phyloP scores from a whole-genome alignment of 2,329 filamentous ascomycete genomes.

The Nigrograna mackinnonii region DNA sequence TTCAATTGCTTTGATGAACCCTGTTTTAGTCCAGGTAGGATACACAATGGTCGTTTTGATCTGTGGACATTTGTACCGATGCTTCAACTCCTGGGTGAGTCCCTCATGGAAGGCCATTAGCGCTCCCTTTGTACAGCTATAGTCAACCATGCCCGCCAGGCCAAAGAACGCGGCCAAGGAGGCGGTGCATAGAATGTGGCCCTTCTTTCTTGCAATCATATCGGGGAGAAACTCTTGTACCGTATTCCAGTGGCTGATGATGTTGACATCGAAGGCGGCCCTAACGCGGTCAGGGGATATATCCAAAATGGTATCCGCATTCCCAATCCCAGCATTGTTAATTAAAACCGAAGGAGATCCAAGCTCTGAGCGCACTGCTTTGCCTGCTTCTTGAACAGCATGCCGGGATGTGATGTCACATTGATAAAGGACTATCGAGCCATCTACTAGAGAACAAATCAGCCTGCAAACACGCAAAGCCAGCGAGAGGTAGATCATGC shows the following conservation, averaged over 20 bases:
- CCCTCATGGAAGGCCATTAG: constrained; percentile 38
- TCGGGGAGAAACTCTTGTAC: constrained; percentile 41
- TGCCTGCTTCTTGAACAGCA: constrained; percentile 27
- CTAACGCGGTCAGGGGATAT: constrained; percentile 25
- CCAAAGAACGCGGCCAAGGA: constrained; percentile 37
- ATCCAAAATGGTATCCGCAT: constrained; percentile 35
- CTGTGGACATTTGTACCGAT: constrained; percentile 46
- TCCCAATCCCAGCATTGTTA: constrained; percentile 43
- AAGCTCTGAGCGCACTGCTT: constrained; percentile 35
- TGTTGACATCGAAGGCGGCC: constrained; percentile 36
- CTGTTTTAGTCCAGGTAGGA: constrained; percentile 46
- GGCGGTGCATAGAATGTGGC: constrained; percentile 39
- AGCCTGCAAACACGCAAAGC: constrained; percentile 12
- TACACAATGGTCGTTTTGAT: constrained; percentile 49
- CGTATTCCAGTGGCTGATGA: constrained; percentile 40
- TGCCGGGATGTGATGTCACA: constrained; percentile 38
- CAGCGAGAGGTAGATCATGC: no score
- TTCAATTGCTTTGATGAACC: constrained; percentile 37
- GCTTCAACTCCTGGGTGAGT: constrained; percentile 45
- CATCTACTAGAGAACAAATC: constrained; percentile 21
- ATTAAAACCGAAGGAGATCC: constrained; percentile 37
- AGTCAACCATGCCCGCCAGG: constrained; percentile 37
- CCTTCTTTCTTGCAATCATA: constrained; percentile 40
- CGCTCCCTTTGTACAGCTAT: constrained; percentile 38
- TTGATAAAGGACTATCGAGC: constrained; percentile 28